These are phyloP conservation scores for Vitellaria paradoxa DNA, from an alignment of 179 eudicot genomes.

Conservation along the genomic window DNA sequence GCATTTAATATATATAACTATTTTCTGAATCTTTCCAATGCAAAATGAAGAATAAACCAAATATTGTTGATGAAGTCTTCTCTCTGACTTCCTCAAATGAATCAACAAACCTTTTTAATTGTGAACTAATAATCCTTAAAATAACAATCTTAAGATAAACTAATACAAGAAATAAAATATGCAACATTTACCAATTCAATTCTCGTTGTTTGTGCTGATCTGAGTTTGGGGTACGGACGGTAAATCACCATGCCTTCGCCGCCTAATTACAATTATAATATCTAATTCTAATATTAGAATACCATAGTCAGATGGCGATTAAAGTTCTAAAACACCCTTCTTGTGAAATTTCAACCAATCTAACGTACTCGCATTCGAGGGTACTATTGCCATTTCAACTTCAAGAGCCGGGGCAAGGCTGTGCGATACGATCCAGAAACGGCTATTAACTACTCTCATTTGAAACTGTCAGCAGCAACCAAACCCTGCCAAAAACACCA, in stretches of 20 bases:
- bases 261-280: neutral
- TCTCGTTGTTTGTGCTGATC: neutral
- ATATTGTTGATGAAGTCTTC: neutral
- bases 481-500: conserved; percentile 1
- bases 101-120: neutral
- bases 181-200: neutral
- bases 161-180: neutral
- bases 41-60: neutral
- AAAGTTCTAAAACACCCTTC: conserved; percentile 14
- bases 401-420: neutral
- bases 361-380: neutral
- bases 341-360: neutral
- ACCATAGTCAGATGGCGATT: too few relatives aligned
- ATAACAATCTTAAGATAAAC: neutral
- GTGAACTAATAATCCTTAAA: neutral
- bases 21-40: neutral
- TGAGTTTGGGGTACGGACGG: neutral
- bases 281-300: neutral
- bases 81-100: neutral
- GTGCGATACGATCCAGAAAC: neutral
- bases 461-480: conserved; percentile 14
- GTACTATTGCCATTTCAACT: conserved; percentile 7
- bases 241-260: neutral
- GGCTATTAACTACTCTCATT: neutral
- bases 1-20: neutral